Percentiles rank a stretch among this genome's conserved stretches.
Evolutionary conservation across 805 yeast species (phyloP).

Genomic region (Torulaspora delbrueckii): DNA sequence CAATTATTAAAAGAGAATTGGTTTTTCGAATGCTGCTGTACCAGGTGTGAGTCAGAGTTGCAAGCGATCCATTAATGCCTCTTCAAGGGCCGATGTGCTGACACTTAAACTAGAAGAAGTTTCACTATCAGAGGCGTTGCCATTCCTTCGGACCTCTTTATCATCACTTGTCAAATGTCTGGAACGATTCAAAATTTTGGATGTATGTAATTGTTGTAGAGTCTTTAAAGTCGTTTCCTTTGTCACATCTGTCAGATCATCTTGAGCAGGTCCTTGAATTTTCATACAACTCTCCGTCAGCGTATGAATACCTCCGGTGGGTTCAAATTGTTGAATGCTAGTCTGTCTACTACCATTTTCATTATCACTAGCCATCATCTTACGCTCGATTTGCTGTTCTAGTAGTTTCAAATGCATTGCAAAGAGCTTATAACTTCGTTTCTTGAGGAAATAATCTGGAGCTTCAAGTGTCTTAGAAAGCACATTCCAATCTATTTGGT

Average conservation of each 20-base stretch:
- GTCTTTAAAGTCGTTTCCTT: slow-evolving; percentile 16
- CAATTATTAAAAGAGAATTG: slow-evolving; percentile 45
- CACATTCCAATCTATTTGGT: slow-evolving; percentile 30
- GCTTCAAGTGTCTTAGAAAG: slow-evolving; percentile 37
- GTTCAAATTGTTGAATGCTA: slow-evolving; percentile 5
- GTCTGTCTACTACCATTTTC: slow-evolving; percentile 8
- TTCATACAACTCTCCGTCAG: neutral
- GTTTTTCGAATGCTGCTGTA: slow-evolving; percentile 57
- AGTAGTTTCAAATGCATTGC: slow-evolving; percentile 26
- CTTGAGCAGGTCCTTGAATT: neutral
- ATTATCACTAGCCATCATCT: slow-evolving; percentile 9
- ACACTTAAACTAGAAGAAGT: slow-evolving; percentile 38
- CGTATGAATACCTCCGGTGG: neutral
- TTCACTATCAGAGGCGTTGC: slow-evolving; percentile 26
- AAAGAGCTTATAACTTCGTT: slow-evolving; percentile 30
- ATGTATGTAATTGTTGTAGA: slow-evolving; percentile 25
- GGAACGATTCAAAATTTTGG: slow-evolving; percentile 22
- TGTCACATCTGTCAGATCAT: neutral
- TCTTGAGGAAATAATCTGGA: slow-evolving; percentile 28
- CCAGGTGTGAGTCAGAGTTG: slow-evolving; percentile 39
- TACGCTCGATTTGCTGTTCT: slow-evolving; percentile 23
- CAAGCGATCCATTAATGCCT: slow-evolving; percentile 38
- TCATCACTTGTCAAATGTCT: slow-evolving; percentile 7
- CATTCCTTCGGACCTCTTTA: neutral
- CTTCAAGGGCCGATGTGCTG: slow-evolving; percentile 40